Conservation (phyloP, 257 asterid species). For the Echites panduratus region DNA sequence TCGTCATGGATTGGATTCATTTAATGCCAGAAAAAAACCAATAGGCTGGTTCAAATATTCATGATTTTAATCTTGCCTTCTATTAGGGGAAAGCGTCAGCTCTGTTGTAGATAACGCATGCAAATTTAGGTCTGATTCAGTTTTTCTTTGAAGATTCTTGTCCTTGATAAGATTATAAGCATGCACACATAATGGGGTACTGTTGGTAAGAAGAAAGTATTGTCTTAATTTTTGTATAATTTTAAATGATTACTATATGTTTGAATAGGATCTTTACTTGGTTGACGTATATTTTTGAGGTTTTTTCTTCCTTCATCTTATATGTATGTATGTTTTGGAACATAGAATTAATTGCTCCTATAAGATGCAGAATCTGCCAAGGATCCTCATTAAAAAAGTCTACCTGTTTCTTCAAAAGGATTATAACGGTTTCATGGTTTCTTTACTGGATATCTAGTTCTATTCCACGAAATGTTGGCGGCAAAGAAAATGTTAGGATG, state of each 20-base stretch:
- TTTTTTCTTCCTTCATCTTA: neutral
- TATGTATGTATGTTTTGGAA: neutral
- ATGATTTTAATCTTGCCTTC: neutral
- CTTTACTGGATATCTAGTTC: neutral
- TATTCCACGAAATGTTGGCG: neutral
- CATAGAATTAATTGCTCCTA: neutral
- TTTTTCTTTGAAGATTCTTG: too few relatives aligned
- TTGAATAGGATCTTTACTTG: neutral
- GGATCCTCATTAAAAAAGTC: neutral
- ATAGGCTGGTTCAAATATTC: neutral
- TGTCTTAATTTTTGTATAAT: neutral
- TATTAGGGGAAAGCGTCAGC: neutral
- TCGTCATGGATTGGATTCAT: neutral
- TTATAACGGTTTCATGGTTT: neutral
- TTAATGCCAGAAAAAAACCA: neutral
- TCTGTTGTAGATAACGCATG: neutral
- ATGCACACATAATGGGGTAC: too few relatives aligned
- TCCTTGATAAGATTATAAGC: too few relatives aligned
- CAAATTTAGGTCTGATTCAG: too few relatives aligned
- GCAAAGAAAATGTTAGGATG: neutral
- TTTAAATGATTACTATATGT: neutral
- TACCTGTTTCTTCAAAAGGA: neutral
- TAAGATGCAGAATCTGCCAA: neutral
- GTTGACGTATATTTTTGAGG: neutral
- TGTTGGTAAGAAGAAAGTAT: neutral